These are phyloP conservation scores for Podospora australis DNA, from an alignment of 495 filamentous ascomycete species.

Conservation along the genomic window DNA sequence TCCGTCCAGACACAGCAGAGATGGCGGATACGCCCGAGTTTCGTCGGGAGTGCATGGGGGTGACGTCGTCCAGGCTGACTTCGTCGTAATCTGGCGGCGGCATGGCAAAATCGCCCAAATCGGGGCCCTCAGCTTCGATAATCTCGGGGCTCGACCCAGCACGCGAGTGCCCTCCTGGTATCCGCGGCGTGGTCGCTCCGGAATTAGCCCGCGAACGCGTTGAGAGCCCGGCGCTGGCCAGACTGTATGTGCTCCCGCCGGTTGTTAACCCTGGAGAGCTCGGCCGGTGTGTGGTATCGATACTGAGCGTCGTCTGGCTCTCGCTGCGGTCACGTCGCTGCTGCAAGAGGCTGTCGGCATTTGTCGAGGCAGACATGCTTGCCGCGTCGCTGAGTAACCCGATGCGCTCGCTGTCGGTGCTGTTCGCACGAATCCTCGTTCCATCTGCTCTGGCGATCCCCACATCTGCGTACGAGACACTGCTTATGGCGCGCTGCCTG, in stretches of 20 bases:
- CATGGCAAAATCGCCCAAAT: conserved; percentile 44
- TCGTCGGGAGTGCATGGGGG: conserved; percentile 24
- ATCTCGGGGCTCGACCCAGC: conserved; percentile 36
- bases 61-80: conserved; percentile 41
- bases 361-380: conserved; percentile 39
- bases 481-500: conserved; percentile 69
- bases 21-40: conserved; percentile 26
- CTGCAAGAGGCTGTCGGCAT: conserved; percentile 27
- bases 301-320: conserved; percentile 33
- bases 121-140: conserved; percentile 38
- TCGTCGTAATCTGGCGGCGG: conserved; percentile 52
- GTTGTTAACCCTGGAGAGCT: conserved; percentile 21
- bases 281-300: conserved; percentile 33
- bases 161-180: conserved; percentile 17
- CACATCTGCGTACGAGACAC: conserved; percentile 78
- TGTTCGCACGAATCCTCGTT: conserved; percentile 74
- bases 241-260: conserved; percentile 17
- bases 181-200: conserved; percentile 17
- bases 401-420: conserved; percentile 65
- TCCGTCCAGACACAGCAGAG: conserved; percentile 27
- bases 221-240: conserved; percentile 13
- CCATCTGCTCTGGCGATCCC: conserved; percentile 87
- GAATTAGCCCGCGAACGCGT: conserved; percentile 25
- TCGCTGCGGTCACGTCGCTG: conserved; percentile 37
- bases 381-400: conserved; percentile 69